Base-by-base conservation (phyloP, 768 basidiomycete species). In the Leccinum arenicola region DNA sequence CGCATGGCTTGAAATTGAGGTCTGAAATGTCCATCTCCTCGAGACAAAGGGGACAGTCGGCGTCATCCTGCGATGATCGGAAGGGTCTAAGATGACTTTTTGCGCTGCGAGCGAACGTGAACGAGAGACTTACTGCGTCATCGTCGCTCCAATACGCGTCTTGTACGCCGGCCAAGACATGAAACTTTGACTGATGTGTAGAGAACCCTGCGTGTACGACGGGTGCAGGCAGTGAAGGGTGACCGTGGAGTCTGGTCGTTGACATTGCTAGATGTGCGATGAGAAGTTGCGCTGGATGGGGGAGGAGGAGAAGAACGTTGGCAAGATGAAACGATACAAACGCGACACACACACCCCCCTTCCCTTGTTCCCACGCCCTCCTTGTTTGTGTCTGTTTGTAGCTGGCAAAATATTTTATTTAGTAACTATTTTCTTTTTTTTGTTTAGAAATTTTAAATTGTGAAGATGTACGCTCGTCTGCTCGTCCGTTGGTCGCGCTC, bases 21-120 rank as follows among this genome's bases (percentile, higher is more conserved):
- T 99, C 97, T 52, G 94, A 94, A 66, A 98, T 86, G 77, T 98
- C 97, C 89, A 99, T 94, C 78, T 97, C 95, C 71, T 98, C 96
- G 48, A 98, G 86, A 77, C 97, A 99, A 60, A 99, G 84, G 49
- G 97, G 93, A 77, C 97, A 99, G 69, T 98, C 97, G 62, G 91
- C 91, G 70, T 98, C 95, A 73, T 98, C 96, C 96, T 98, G 66
- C 2, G 63, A 55, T 55, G 52, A 67, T 67, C 70, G 57, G 61
- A 36, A n/a, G 52, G 50, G 55, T 62, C 48, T 57, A 56, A 64
- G 40, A 62, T 62, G 54, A 61, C 36, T 59, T 52, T 48, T 57
- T 53, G 63, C 38, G 38, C 57, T 40, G 61, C 54, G 40, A 63
- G 36, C 36, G 27, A 59, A 58, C 7, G 29, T 33, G 25, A 1